Percentiles rank a stretch among this genome's conserved stretches.
Evolutionary conservation across 352 stramenopile species (phyloP).

Genomic region (Phytopythium helicoides): DNA sequence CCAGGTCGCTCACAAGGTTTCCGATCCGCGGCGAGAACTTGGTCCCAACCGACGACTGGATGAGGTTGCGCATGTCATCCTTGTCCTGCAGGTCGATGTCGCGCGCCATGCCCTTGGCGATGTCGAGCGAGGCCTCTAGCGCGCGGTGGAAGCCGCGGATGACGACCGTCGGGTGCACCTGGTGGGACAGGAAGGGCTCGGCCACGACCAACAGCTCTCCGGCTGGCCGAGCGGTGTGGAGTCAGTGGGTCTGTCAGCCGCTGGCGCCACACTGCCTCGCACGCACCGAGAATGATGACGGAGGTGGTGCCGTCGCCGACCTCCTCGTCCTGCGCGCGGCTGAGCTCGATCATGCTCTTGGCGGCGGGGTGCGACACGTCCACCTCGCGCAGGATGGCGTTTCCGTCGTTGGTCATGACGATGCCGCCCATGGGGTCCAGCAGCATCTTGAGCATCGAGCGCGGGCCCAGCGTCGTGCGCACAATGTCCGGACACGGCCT

Average conservation of each 20-base stretch:
- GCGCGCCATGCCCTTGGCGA: constrained; percentile 92
- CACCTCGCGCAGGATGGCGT: constrained; percentile 98
- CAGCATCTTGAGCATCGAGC: constrained; percentile 99
- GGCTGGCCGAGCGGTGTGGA: no score
- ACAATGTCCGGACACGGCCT: constrained; percentile 98
- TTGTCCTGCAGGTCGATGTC: constrained; percentile 96
- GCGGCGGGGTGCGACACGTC: constrained; percentile 98
- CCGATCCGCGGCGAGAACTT: constrained; percentile 98
- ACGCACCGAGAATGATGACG: constrained; percentile 97
- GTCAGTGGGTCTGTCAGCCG: no score
- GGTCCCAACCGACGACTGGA: constrained; percentile 97
- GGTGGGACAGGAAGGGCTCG: constrained; percentile 95
- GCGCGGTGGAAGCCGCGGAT: constrained; percentile 94
- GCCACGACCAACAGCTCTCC: constrained; percentile 97
- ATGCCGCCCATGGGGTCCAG: constrained; percentile 99
- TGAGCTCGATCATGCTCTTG: constrained; percentile 99
- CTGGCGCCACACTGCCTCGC: no score
- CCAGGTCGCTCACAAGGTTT: constrained; percentile 97
- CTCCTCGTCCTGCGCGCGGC: constrained; percentile 98
- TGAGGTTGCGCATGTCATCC: constrained; percentile 94
- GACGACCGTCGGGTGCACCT: constrained; percentile 98
- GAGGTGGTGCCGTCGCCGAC: constrained; percentile 99
- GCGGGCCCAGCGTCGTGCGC: constrained; percentile 97
- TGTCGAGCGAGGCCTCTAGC: constrained; percentile 85
- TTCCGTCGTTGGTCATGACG: constrained; percentile 99